These are phyloP conservation scores for Chalciporus sphaerocephalus DNA, from an alignment of 768 basidiomycete species.

Conservation along the genomic window DNA sequence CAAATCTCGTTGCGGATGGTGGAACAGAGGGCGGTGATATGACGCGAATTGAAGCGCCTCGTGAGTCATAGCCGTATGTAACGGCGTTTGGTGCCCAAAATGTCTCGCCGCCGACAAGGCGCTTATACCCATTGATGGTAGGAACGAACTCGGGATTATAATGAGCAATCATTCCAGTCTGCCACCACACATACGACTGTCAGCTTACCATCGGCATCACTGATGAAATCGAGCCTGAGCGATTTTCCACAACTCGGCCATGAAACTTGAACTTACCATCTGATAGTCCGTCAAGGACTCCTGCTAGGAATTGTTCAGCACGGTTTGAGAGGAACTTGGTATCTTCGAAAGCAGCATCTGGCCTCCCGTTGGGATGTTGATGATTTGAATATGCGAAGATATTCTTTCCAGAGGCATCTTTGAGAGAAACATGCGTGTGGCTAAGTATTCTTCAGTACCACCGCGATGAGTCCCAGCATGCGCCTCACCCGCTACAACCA, in stretches of 20 bases:
- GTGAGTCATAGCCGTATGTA: slow-evolving; percentile 95
- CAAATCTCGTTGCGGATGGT: slow-evolving; percentile 78
- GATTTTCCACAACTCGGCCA: neutral
- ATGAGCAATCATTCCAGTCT: neutral
- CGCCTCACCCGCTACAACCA: slow-evolving; percentile 83
- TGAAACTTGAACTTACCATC: slow-evolving; percentile 55
- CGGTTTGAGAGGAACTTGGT: slow-evolving; percentile 78
- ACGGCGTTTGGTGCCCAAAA: slow-evolving; percentile 94
- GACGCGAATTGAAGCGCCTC: slow-evolving; percentile 87
- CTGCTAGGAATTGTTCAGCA: slow-evolving; percentile 93
- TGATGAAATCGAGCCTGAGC: slow-evolving; percentile 20
- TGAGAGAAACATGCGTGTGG: slow-evolving; percentile 89
- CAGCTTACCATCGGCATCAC: slow-evolving; percentile 76
- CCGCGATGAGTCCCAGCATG: slow-evolving; percentile 10
- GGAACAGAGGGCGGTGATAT: slow-evolving; percentile 89
- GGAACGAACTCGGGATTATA: slow-evolving; percentile 58
- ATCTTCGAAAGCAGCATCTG: slow-evolving; percentile 71
- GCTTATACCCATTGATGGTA: slow-evolving; percentile 96
- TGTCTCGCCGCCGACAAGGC: slow-evolving; percentile 87
- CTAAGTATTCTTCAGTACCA: slow-evolving; percentile 33
- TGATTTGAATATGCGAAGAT: slow-evolving; percentile 69
- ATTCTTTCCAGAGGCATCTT: slow-evolving; percentile 64
- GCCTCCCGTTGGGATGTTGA: slow-evolving; percentile 60
- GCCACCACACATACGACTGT: neutral
- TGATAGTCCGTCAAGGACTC: slow-evolving; percentile 81